Evolutionary conservation across 2,329 filamentous ascomycete species (phyloP).

Genomic region (Diaporthe humulicola): DNA sequence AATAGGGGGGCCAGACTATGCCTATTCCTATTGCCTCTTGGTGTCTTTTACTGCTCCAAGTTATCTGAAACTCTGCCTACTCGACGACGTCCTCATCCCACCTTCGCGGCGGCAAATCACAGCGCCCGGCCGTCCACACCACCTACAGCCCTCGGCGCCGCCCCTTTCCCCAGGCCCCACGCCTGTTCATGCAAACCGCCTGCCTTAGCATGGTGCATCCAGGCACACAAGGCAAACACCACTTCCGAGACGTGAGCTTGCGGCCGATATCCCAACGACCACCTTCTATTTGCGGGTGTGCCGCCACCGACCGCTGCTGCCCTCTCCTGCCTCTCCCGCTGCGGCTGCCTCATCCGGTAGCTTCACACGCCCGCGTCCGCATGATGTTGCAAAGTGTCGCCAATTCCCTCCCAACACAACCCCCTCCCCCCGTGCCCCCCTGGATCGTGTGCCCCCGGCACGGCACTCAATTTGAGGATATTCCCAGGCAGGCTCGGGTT

Average conservation of each 20-base stretch:
- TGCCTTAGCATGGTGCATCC: slow-evolving; percentile 22
- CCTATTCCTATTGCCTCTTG: slow-evolving; percentile 24
- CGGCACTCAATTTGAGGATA: slow-evolving; percentile 13
- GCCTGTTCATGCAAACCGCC: slow-evolving; percentile 20
- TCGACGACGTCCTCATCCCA: slow-evolving; percentile 32
- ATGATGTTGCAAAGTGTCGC: slow-evolving; percentile 27
- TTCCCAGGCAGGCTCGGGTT: neutral
- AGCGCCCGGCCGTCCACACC: slow-evolving; percentile 13
- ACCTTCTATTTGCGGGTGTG: slow-evolving; percentile 11
- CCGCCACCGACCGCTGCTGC: slow-evolving; percentile 17
- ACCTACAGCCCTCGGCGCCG: slow-evolving; percentile 14
- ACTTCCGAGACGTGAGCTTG: slow-evolving; percentile 20
- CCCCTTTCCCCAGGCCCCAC: slow-evolving; percentile 19
- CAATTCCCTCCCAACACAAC: neutral
- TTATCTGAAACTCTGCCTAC: slow-evolving; percentile 34
- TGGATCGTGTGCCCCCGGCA: neutral
- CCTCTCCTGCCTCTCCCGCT: slow-evolving; percentile 3
- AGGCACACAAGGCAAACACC: slow-evolving; percentile 28
- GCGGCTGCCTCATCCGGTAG: slow-evolving; percentile 26
- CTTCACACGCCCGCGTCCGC: slow-evolving; percentile 12
- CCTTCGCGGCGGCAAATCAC: slow-evolving; percentile 24
- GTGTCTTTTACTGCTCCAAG: slow-evolving; percentile 19
- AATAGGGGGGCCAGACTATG: slow-evolving; percentile 29
- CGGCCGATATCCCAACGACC: slow-evolving; percentile 15
- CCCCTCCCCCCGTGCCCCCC: neutral